phyloP scores from a whole-genome alignment of 1,139 yeast genomes.

The Diutina mesorugosa region DNA sequence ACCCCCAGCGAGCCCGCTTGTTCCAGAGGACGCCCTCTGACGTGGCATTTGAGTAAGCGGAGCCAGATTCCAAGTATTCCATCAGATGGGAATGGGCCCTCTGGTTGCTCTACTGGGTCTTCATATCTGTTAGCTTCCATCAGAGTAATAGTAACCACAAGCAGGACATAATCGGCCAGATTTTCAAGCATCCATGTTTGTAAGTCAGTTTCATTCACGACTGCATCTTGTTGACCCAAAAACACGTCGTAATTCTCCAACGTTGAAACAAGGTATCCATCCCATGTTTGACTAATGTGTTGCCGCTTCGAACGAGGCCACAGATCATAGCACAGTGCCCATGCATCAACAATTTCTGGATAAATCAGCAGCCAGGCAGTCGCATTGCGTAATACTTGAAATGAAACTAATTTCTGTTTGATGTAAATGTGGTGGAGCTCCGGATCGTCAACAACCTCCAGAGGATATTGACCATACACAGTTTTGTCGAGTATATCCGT shows the following conservation, averaged over 20 bases:
- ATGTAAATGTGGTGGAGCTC: neutral
- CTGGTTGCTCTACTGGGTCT: neutral
- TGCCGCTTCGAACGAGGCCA: neutral
- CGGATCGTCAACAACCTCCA: neutral
- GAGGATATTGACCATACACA: neutral
- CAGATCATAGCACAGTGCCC: neutral
- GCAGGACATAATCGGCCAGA: neutral
- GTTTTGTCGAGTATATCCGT: neutral
- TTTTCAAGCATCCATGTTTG: neutral
- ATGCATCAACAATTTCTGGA: neutral
- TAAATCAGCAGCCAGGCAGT: slow-evolving; percentile 1
- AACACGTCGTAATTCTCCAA: neutral
- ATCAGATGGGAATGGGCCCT: neutral
- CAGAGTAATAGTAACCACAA: neutral
- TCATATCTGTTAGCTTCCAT: slow-evolving; percentile 1
- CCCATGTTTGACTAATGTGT: neutral
- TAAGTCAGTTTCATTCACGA: neutral
- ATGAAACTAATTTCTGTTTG: neutral
- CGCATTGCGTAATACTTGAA: neutral
- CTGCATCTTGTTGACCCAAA: neutral
- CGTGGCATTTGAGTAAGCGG: neutral
- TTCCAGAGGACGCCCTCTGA: neutral
- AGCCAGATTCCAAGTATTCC: neutral
- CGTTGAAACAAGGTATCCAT: neutral
- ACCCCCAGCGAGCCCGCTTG: neutral